Base-by-base conservation (phyloP, 345 rosid genomes). In the Murraya paniculata region DNA sequence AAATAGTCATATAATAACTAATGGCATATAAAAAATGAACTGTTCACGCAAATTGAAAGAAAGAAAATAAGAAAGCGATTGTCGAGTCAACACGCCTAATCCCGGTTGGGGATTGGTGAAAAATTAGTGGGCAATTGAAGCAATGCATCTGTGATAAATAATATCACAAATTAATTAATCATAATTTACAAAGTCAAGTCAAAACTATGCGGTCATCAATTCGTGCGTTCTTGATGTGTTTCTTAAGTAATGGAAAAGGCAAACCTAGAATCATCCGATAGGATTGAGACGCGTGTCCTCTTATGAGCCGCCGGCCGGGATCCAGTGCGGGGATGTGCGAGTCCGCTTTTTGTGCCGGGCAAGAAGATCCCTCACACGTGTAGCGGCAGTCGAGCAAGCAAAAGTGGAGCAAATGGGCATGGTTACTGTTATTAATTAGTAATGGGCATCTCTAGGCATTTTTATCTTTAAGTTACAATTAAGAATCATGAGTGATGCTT, bases 321-420 rank as follows among this genome's bases (percentile, higher is more conserved):
- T 48, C 22, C 27, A 30, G 45, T 45, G 69, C 45, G 30, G 75
- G 59, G 24, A 61, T n/a, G 56, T 28, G 77, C 55, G 65, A 6
- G 14, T 28, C 35, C 87, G 82, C 74, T 72, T 53, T 81, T 72
- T 77, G 67, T 78, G 87, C 86, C 86, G 82, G 83, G 31, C 74
- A 88, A 86, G 85, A 71, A 81, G 91, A 86, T 86, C 87, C 80
- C 7, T 45, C 50, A 31, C 86, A 73, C 73, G 82, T 84, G 81
- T 82, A 77, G 9, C 82, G 68, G 0, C 0, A 1, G 83, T 81
- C 81, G 61, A 11, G 50, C 50, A 45, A 45, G 50, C 50, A 45
- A 11, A 3, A 11, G 50, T 45, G 50, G 50, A 5, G 50, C 50
- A 45, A 45, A 45, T 45, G 16, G 50, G 18, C 50, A 45, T 45